A percentile compares a stretch with the other conserved stretches of the same genome.
These are phyloP conservation scores for Trichoderma virens DNA, from an alignment of 495 filamentous ascomycete genomes.

Conservation along the genomic window DNA sequence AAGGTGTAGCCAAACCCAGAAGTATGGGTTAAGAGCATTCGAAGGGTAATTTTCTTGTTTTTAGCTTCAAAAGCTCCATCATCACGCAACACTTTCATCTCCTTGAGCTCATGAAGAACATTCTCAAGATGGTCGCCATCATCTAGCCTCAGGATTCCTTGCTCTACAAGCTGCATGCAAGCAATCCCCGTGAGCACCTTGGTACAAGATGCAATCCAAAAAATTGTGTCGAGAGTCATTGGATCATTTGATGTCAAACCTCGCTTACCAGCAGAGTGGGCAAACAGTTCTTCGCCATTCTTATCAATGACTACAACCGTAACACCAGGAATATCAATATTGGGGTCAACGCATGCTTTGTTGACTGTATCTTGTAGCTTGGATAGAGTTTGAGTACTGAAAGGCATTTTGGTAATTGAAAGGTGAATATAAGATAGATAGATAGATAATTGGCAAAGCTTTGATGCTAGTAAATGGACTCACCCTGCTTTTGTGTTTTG, in stretches of 20 bases:
- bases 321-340: slow-evolving; percentile 36
- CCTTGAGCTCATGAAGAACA: slow-evolving; percentile 44
- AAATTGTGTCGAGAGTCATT: slow-evolving; percentile 45
- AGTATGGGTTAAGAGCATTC: slow-evolving; percentile 57
- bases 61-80: slow-evolving; percentile 44
- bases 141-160: slow-evolving; percentile 45
- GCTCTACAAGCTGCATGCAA: slow-evolving; percentile 55
- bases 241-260: slow-evolving; percentile 26
- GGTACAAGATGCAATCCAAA: slow-evolving; percentile 56
- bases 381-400: slow-evolving; percentile 14
- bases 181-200: slow-evolving; percentile 49
- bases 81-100: slow-evolving; percentile 36
- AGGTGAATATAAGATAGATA: too few relatives aligned
- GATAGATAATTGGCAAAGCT: not conserved
- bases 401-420: slow-evolving; percentile 11
- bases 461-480: not conserved
- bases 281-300: slow-evolving; percentile 41
- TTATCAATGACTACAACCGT: slow-evolving; percentile 41
- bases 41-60: slow-evolving; percentile 47
- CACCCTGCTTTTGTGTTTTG: not conserved
- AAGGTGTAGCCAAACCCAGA: slow-evolving; percentile 46
- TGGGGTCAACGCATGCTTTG: slow-evolving; percentile 28
- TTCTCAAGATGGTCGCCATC: slow-evolving; percentile 39
- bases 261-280: slow-evolving; percentile 37
- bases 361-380: slow-evolving; percentile 26